phyloP scores from a whole-genome alignment of 1,139 yeast genomes.

The Geotrichum europaeum region DNA sequence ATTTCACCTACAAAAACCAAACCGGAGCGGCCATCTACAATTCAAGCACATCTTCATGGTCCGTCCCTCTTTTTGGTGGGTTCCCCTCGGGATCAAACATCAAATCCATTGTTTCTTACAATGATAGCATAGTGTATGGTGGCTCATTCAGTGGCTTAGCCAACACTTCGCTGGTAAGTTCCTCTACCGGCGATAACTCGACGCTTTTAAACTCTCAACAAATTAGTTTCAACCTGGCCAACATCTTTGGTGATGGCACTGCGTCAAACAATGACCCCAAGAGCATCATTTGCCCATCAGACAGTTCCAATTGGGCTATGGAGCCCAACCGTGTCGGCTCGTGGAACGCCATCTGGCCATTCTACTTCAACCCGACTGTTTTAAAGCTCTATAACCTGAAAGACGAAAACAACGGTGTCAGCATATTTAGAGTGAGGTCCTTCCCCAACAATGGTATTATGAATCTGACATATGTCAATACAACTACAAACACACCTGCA shows the following conservation, averaged over 20 bases:
- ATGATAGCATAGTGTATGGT: slow-evolving; percentile 61
- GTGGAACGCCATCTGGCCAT: slow-evolving; percentile 60
- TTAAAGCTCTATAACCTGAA: slow-evolving; percentile 58
- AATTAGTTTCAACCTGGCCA: slow-evolving; percentile 59
- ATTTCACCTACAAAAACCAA: slow-evolving; percentile 50
- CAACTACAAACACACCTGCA: slow-evolving; percentile 42
- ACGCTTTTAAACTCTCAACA: slow-evolving; percentile 55
- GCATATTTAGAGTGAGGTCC: slow-evolving; percentile 65
- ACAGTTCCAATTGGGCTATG: slow-evolving; percentile 52
- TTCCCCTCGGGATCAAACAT: slow-evolving; percentile 57
- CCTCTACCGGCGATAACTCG: slow-evolving; percentile 35
- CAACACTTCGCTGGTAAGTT: slow-evolving; percentile 37
- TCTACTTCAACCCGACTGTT: slow-evolving; percentile 60
- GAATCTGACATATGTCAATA: slow-evolving; percentile 84
- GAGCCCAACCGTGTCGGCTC: slow-evolving; percentile 51
- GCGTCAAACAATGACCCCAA: slow-evolving; percentile 37
- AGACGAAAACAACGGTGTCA: slow-evolving; percentile 48
- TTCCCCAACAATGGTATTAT: slow-evolving; percentile 82
- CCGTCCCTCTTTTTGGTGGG: slow-evolving; percentile 66
- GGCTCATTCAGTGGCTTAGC: slow-evolving; percentile 69
- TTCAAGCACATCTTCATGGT: slow-evolving; percentile 39
- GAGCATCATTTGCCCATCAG: slow-evolving; percentile 56
- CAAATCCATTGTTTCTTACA: slow-evolving; percentile 54
- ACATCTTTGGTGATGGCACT: slow-evolving; percentile 48
- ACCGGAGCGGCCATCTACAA: slow-evolving; percentile 67